A percentile compares a stretch with the other conserved stretches of the same genome.
Evolutionary conservation across 2,329 filamentous ascomycete species (phyloP).

Genomic region (Beauveria sp.): DNA sequence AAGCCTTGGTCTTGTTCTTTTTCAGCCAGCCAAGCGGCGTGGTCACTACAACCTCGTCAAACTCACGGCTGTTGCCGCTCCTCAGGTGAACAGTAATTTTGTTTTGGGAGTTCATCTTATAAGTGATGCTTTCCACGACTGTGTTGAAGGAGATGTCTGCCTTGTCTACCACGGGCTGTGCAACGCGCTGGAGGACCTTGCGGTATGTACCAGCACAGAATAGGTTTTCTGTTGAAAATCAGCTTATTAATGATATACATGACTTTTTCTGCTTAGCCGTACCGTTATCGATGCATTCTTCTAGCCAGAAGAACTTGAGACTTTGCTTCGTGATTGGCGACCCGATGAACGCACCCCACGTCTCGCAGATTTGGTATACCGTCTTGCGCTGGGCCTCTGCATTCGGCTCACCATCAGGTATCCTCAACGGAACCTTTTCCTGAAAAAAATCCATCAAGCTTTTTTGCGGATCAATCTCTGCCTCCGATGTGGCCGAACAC

Average conservation of each 20-base stretch:
- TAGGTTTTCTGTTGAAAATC: slow-evolving; percentile 41
- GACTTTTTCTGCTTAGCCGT: not conserved
- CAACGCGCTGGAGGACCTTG: slow-evolving; percentile 50
- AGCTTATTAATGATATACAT: not conserved
- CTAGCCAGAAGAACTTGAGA: slow-evolving; percentile 69
- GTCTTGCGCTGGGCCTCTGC: slow-evolving; percentile 33
- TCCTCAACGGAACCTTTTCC: slow-evolving; percentile 34
- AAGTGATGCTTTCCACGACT: slow-evolving; percentile 37
- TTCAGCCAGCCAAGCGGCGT: slow-evolving; percentile 63
- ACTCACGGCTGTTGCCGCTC: slow-evolving; percentile 38
- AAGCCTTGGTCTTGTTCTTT: slow-evolving; percentile 43
- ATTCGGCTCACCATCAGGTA: slow-evolving; percentile 36
- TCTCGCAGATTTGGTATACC: slow-evolving; percentile 48
- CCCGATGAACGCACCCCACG: slow-evolving; percentile 67
- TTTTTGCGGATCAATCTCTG: slow-evolving; percentile 36
- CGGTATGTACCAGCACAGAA: slow-evolving; percentile 54
- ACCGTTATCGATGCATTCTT: slow-evolving; percentile 70
- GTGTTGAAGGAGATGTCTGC: slow-evolving; percentile 47
- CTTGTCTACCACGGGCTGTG: slow-evolving; percentile 46
- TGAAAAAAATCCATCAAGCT: slow-evolving; percentile 50
- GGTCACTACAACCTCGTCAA: slow-evolving; percentile 64
- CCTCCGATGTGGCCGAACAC: slow-evolving; percentile 51
- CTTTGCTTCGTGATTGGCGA: slow-evolving; percentile 57
- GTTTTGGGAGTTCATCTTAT: slow-evolving; percentile 19
- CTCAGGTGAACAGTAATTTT: slow-evolving; percentile 38